Base-by-base conservation (phyloP, 1,139 yeast species). In the Zygoascus hellenicus region DNA sequence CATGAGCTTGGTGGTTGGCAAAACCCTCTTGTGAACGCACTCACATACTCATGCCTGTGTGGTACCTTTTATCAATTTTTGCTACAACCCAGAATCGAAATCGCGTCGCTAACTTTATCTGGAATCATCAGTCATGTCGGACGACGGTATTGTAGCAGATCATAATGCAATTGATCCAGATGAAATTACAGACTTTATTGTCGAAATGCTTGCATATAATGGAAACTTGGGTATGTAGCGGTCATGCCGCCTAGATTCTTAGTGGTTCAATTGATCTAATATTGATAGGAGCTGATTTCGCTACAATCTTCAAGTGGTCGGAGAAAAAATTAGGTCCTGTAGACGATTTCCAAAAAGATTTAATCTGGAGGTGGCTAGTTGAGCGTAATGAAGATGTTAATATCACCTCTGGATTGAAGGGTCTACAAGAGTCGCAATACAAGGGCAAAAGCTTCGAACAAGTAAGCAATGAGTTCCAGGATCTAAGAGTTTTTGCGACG, bases 181-280 rank as follows among this genome's bases (percentile, higher is more conserved):
- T 45, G 63, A 60, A 36, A 47, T 63, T 28, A 61, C 63, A 17
- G 64, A 59, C 35, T 51, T 54, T 44, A 44, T 63, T 30, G 54
- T 63, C 31, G 67, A 65, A 48, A 54, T 57, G 38, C 49, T 65
- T 39, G 66, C 68, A 10, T 54, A 61, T 46, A 63, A 62, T 48
- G 67, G 67, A 7, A 60, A 58, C 45, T 53, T 56, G 36, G 67
- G 69, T 65, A 55, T 17, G 65, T 52, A 39, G 17, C 7, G 26
- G 44, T 38, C 13, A 37, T 11, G 26, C 10, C 17, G 36, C 17
- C 1, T 15, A 6, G 9, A 4, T 19, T n/a, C 16, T 19, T 2
- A 6, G 26, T 5, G 22, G 26, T 39, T 28, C 28, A n/a, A 17
- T 11, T 16, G 16, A 17, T 28, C 32, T 9, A 31, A 39, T 17